Evolutionary conservation across 352 stramenopile genomes (phyloP), one percentile per base, ranked within the genome.

Genomic region (Phytophthora aleatoria): DNA sequence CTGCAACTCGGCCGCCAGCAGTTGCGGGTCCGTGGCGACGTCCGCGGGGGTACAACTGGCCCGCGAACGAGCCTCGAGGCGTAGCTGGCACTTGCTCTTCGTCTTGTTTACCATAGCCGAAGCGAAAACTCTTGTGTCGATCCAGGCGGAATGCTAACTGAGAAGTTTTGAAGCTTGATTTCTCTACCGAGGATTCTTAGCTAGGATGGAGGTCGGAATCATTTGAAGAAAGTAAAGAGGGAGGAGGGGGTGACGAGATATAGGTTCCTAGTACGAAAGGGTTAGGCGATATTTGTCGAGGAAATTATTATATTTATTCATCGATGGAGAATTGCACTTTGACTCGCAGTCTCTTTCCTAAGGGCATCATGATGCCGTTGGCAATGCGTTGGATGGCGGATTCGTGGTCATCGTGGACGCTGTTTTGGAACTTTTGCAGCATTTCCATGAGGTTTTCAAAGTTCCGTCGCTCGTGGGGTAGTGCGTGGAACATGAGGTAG

Each of bases 51-150:
- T 41, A 33, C 58, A 67, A 42, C 49, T 48, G 30, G 71, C 71
- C 13, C 74, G 61, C 15, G 70, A 84, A 24, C 83, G 76, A 44
- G 77, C 78, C 39, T 93, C 85, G 6, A 93, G 71, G 1, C 85
- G 85, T 28, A 88, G 53, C 49, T 93, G 85, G 54, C 85, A 93
- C 65, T 73, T 81, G 70, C 77, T 89, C 61, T 93, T 90, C 7
- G 68, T 71, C 52, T 77, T 66, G 67, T 83, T 84, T 47, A 73
- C 79, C 81, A 90, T 90, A 7, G 41, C 12, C 3, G 35, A 48
- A 48, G 42, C 44, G 44, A 35, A 12, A 36, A 26, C 45, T 51
- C 8, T 33, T 61, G 42, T 16, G 44, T 41, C 24, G 3, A 43
- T 28, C 16, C 3, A 12, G 5, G 31, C 27, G 72, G 85, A 76